These are phyloP conservation scores for Leishmania aethiopica DNA, from an alignment of 208 protist species.

Conservation along the genomic window DNA sequence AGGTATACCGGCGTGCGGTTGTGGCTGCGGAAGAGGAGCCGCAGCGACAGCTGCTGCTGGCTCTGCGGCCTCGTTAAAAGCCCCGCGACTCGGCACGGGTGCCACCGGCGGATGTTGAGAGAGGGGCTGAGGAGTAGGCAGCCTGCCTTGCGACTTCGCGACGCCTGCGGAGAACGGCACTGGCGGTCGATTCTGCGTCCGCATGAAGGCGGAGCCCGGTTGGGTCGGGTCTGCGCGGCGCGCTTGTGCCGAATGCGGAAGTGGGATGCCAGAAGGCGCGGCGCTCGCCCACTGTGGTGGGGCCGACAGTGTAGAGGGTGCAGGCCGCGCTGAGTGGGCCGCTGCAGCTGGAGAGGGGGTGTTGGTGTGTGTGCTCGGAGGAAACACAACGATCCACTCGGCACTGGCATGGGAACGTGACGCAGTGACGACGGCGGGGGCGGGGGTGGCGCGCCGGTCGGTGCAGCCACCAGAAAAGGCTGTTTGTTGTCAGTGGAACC, in stretches of 20 bases:
- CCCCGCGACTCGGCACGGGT: background rate
- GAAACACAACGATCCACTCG: background rate
- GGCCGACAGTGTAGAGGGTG: background rate
- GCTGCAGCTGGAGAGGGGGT: background rate
- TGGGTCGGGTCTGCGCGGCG: constrained; percentile 3
- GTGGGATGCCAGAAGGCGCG: background rate
- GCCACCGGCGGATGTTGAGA: background rate
- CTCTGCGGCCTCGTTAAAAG: background rate
- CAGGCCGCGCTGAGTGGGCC: background rate
- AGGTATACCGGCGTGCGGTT: background rate
- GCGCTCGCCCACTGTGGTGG: background rate
- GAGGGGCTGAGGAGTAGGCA: background rate
- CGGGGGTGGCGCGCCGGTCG: background rate
- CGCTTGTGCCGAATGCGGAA: constrained; percentile 4
- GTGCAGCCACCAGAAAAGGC: background rate
- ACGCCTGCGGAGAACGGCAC: background rate
- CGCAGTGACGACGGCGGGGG: background rate
- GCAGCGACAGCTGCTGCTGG: constrained; percentile 1
- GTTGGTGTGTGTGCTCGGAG: background rate
- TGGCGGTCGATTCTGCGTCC: background rate
- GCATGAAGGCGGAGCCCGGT: background rate
- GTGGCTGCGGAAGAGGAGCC: background rate
- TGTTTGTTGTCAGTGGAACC: background rate
- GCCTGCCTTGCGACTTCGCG: background rate
- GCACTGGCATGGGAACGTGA: background rate